Base-by-base conservation (phyloP, 768 basidiomycete genomes). In the Suillus alpinus region DNA sequence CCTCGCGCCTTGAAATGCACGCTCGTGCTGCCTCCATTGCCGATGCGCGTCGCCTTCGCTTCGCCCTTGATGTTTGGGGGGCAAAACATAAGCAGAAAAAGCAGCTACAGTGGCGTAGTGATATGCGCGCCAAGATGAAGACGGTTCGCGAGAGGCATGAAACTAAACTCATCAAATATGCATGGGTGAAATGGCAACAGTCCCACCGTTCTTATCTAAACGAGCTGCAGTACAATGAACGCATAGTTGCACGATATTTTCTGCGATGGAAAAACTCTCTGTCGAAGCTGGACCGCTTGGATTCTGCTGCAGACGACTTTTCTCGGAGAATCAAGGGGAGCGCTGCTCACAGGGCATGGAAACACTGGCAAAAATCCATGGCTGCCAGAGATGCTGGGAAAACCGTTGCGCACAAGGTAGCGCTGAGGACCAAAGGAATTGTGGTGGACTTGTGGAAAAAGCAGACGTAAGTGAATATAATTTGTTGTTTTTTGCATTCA, bases 121-220 rank as follows among this genome's bases (percentile, higher is more conserved):
- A 83, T 56, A 91, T 91, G 88, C 86, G 89, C 32, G 66, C 75
- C 63, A 88, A 83, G 68, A 91, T 91, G 85, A 85, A 83, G 67
- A 69, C 72, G 12, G 75, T 89, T 37, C 83, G 83, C 63, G 83
- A 83, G 61, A 84, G 76, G 61, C 79, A 80, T 59, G 86, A 89
- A 32, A 60, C 66, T 6, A 80, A 81, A 65, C 68, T 90, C 49
- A 71, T 78, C 66, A 82, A 76, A 65, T 82, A 86, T 64, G 81
- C 81, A 8, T 90, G 88, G 86, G 76, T 70, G 44, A 81, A 81
- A 66, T 93, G 92, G 92, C 79, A 81, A 44, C 86, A 84, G 61
- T 75, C 78, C 9, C 80, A 85, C 63, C 78, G 76, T n/a, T 77
- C 78, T 12, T 81, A 75, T 51, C 68, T 84, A 1, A 81, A 86